Evolutionary conservation across 164 flowering plant species (phyloP), one percentile per base, ranked within the genome.

Genomic region (Pachysandra terminalis): DNA sequence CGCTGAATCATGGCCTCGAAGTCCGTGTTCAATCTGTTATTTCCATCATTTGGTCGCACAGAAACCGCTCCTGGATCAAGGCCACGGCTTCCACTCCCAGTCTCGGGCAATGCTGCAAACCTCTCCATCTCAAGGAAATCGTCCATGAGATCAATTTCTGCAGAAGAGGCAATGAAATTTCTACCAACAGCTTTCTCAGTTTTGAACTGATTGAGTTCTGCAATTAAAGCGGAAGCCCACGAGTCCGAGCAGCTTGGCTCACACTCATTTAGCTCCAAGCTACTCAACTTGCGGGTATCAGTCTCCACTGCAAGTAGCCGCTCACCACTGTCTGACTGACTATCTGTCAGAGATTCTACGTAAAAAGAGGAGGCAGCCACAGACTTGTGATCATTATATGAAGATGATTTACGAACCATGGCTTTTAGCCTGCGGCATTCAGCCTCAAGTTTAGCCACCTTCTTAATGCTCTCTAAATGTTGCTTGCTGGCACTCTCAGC

Each of bases 121-220:
- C 85, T 80, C 79, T 95, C 99, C 94, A 92, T 92, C 72, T 95
- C 99, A 59, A 92, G 86, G 76, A 95, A 95, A 84, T 92, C 99
- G 71, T 92, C 97, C 97, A 95, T 87, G 56, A 95, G 84, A 75
- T 78, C 82, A 55, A 88, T 80, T 26, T 88, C 85, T 56, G 59
- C 52, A 23, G 84, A 70, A 26, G 84, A 64, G 55, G 78, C 56
- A 5, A 71, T 61, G 1, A 77, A 59, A 63, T 61, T 82, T 71
- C 75, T 81, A 32, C 61, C 65, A 56, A 65, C 26, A 49, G 64
- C 58, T 64, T 84, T 91, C 45, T 81, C 89, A 45, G 73, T 78
- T 74, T 83, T 87, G 69, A 85, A 84, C 45, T 85, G 95, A 72
- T 84, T 82, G 56, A 86, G 87, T 73, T 85, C 89, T 0, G 85